These are phyloP conservation scores for Arabidopsis suecica DNA, from an alignment of 345 rosid genomes.

Conservation along the genomic window DNA sequence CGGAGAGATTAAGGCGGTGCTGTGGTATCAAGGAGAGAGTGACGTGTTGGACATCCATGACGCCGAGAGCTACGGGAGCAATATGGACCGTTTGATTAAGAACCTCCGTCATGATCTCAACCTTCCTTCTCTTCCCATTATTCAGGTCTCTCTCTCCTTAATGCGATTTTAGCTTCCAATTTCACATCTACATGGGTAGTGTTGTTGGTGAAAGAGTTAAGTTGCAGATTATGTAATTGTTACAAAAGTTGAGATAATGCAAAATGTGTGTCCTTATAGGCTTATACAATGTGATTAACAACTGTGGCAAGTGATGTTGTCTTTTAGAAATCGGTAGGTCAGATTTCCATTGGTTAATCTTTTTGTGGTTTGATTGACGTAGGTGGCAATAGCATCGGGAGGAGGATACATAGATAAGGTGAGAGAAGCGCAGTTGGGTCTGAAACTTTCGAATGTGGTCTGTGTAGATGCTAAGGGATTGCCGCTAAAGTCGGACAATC, in stretches of 20 bases:
- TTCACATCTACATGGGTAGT: neutral
- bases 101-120: conserved; percentile 70
- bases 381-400: conserved; percentile 89
- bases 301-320: neutral
- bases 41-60: conserved; percentile 60
- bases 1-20: conserved; percentile 71
- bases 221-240: neutral
- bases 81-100: conserved; percentile 61
- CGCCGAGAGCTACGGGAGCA: conserved; percentile 63
- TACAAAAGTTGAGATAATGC: neutral
- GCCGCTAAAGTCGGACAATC: conserved; percentile 66
- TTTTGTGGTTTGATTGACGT: conserved; percentile 31
- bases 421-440: conserved; percentile 71
- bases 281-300: neutral
- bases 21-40: conserved; percentile 98
- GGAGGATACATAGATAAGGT: conserved; percentile 65
- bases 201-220: neutral
- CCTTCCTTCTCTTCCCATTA: conserved; percentile 75
- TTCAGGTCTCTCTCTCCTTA: conserved; percentile 56
- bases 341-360: neutral
- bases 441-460: conserved; percentile 60
- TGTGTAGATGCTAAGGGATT: conserved; percentile 86
- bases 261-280: neutral
- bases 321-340: neutral
- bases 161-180: neutral